Percentiles rank a stretch among this genome's conserved stretches.
Conservation (phyloP, 371 early-diverging fungal genomes). For the Lichtheimia hyalospora region DNA sequence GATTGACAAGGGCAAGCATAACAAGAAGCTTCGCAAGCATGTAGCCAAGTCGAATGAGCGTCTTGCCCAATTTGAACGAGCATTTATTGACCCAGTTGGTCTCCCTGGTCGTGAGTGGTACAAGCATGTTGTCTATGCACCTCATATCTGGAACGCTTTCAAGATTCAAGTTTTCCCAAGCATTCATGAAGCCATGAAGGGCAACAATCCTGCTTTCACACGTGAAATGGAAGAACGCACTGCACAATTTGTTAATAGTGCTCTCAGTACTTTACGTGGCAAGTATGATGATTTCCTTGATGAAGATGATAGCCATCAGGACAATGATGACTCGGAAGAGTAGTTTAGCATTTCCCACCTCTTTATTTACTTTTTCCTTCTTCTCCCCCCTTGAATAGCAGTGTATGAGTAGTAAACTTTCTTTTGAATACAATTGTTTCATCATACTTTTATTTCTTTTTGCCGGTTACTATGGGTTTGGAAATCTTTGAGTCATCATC, state of each 20-base stretch:
- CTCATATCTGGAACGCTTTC: conserved; percentile 35
- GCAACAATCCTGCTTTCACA: conserved; percentile 13
- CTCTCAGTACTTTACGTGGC: conserved; percentile 4
- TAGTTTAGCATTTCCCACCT: not conserved
- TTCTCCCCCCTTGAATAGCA: not conserved
- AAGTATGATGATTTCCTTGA: conserved; percentile 15
- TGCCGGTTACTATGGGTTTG: conserved; percentile 9
- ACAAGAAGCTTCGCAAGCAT: conserved; percentile 13
- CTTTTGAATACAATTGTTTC: not conserved
- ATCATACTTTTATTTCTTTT: conserved; percentile 11
- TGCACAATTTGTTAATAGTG: conserved; percentile 9
- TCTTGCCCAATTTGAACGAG: conserved; percentile 42
- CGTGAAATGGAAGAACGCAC: conserved; percentile 18
- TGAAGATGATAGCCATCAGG: conserved; percentile 8
- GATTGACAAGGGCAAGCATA: conserved; percentile 5
- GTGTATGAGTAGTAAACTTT: not conserved
- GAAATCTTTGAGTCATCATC: too few species aligned
- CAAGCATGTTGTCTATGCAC: conserved; percentile 48
- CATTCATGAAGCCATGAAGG: conserved; percentile 39
- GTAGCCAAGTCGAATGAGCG: conserved; percentile 36
- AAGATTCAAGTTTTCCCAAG: conserved; percentile 40
- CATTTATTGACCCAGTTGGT: conserved; percentile 49
- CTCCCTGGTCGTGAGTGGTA: conserved; percentile 53
- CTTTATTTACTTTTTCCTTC: not conserved
- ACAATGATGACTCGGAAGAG: not conserved